These are phyloP conservation scores for Groenewaldozyma tartarivorans DNA, from an alignment of 805 yeast genomes.

Conservation along the genomic window DNA sequence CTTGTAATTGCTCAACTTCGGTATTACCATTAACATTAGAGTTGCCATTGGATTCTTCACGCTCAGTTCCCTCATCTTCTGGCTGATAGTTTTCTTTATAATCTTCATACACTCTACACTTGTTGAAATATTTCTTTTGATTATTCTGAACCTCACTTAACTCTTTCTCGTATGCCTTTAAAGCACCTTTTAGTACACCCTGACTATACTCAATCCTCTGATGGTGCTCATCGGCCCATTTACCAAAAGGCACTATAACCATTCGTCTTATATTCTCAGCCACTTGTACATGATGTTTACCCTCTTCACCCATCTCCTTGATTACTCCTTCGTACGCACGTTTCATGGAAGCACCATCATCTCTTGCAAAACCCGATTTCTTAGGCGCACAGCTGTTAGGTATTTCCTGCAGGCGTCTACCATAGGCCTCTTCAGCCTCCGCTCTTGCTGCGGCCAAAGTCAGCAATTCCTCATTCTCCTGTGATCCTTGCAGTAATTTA, in stretches of 20 bases:
- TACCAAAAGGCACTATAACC: conserved; percentile 61
- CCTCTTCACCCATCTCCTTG: conserved; percentile 47
- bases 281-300: conserved; percentile 47
- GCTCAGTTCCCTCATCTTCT: not conserved
- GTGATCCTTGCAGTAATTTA: conserved; percentile 42
- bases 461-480: conserved; percentile 62
- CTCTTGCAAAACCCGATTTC: conserved; percentile 36
- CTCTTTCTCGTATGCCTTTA: conserved; percentile 42
- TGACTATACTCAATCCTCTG: conserved; percentile 57
- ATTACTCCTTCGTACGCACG: conserved; percentile 51
- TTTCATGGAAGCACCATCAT: conserved; percentile 59
- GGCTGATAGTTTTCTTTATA: conserved; percentile 43
- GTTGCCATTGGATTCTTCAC: not conserved
- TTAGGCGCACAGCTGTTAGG: conserved; percentile 30
- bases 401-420: conserved; percentile 40
- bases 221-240: conserved; percentile 68
- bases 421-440: conserved; percentile 63
- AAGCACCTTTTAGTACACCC: conserved; percentile 39
- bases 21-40: not conserved
- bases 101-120: conserved; percentile 66
- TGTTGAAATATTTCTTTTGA: conserved; percentile 65
- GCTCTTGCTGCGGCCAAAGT: conserved; percentile 57
- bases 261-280: conserved; percentile 50
- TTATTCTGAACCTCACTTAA: conserved; percentile 41
- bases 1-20: not conserved